Evolutionary conservation across 805 yeast species (phyloP).

Genomic region (Metschnikowia noctiluminum): DNA sequence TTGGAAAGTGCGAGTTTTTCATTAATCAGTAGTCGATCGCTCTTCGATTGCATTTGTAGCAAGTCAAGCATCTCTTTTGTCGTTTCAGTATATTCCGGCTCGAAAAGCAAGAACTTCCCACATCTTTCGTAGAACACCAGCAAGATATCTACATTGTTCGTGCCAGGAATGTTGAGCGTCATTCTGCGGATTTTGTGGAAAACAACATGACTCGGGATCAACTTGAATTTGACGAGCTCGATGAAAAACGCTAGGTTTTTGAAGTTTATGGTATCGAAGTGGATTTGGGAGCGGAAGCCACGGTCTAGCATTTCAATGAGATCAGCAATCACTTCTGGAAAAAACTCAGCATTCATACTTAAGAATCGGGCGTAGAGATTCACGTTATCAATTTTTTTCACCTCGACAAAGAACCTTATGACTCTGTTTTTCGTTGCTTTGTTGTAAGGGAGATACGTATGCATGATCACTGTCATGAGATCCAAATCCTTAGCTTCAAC

Average conservation of each 20-base stretch:
- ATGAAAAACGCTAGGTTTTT: constrained; percentile 60
- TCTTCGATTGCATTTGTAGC: constrained; percentile 48
- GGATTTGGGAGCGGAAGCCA: constrained; percentile 58
- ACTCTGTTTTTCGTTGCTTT: constrained; percentile 69
- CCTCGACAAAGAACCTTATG: constrained; percentile 48
- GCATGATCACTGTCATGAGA: constrained; percentile 43
- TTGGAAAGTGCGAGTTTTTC: constrained; percentile 59
- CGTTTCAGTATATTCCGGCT: constrained; percentile 51
- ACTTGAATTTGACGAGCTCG: constrained; percentile 73
- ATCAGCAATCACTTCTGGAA: constrained; percentile 51
- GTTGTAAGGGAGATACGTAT: constrained; percentile 54
- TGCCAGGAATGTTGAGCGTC: constrained; percentile 47
- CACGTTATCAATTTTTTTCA: constrained; percentile 43
- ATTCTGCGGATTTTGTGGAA: constrained; percentile 70
- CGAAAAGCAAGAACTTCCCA: constrained; percentile 61
- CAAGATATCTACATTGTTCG: constrained; percentile 65
- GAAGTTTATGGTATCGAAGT: constrained; percentile 50
- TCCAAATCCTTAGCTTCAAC: constrained; percentile 50
- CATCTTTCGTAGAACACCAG: constrained; percentile 69
- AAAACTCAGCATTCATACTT: constrained; percentile 49
- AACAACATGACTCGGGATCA: constrained; percentile 66
- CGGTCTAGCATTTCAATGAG: constrained; percentile 53
- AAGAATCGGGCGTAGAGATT: constrained; percentile 63
- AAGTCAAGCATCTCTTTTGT: constrained; percentile 64
- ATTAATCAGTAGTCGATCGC: constrained; percentile 47